Base-by-base conservation (phyloP, 1,284 basidiomycete species). In the Boletus smithii region DNA sequence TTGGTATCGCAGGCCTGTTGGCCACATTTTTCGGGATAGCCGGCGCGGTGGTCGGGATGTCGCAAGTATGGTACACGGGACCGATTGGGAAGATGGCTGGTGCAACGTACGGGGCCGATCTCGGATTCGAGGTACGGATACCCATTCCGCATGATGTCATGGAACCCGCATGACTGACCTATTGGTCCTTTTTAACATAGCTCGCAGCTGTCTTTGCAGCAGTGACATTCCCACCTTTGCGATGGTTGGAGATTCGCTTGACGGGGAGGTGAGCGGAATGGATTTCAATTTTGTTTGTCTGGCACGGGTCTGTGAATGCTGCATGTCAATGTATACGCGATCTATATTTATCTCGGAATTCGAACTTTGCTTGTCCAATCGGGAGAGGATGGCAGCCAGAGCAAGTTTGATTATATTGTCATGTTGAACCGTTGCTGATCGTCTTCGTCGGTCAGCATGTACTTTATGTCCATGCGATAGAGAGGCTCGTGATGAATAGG, bases 1-100 rank as follows among this genome's bases (percentile, higher is more conserved):
- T 77, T 0, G 83, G 83, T 2, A 42, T 74, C 0, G 81, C 83
- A 0, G 82, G 77, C 11, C 62, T 79, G 4, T 57, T 73, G 17
- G 73, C 78, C 0, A 74, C 71, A 34, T 72, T 66, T 53, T 76
- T 67, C 42, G 75, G 77, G 3, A 70, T 74, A 8, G 72, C 63
- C 0, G 72, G 73, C 2, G 77, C 77, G 0, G 73, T 78, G 2
- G 61, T 75, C 3, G 74, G 76, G 1, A 79, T 77, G 75, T 69
- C 73, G 2, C 69, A 75, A 51, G 58, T 57, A 4, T 79, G 77
- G 76, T 80, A 78, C 51, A 74, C 72, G 3, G 79, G 79, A 0
- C 78, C 77, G 0, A 56, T 80, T 1, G 80, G 70, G 3, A 59
- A 55, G 45, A 55, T 69, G 44, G 72, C 76, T 5, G 74, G 75